A percentile compares a stretch with the other conserved stretches of the same genome.
Evolutionary conservation across 2,329 filamentous ascomycete species (phyloP).

Genomic region (Pyricularia sp.): DNA sequence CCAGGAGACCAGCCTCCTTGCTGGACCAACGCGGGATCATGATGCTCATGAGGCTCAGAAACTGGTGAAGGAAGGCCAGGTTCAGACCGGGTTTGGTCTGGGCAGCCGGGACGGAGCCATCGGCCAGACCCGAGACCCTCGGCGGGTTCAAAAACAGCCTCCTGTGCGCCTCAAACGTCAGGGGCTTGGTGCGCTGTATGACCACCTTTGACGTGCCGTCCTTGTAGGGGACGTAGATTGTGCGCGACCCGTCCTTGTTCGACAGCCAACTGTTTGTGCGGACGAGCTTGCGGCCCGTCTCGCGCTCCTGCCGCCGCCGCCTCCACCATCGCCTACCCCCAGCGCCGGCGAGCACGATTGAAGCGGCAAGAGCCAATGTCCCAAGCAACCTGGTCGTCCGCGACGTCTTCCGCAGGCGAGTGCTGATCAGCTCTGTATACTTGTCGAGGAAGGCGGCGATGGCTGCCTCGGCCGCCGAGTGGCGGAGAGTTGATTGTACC

Average conservation of each 20-base stretch:
- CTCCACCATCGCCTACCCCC: conserved; percentile 70
- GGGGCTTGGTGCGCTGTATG: conserved; percentile 77
- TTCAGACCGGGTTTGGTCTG: conserved; percentile 92
- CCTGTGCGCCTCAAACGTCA: conserved; percentile 93
- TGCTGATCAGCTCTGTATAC: conserved; percentile 39
- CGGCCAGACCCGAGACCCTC: conserved; percentile 61
- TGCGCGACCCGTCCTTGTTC: conserved; percentile 88
- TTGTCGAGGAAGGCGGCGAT: conserved; percentile 50
- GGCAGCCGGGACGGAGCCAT: conserved; percentile 67
- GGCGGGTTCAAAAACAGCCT: conserved; percentile 87
- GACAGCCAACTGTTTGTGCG: conserved; percentile 84
- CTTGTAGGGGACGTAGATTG: conserved; percentile 90
- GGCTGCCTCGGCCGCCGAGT: conserved; percentile 51
- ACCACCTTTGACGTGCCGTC: conserved; percentile 79
- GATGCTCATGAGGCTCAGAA: conserved; percentile 88
- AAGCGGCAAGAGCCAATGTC: conserved; percentile 60
- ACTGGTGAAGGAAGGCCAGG: conserved; percentile 91
- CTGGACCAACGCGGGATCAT: conserved; percentile 94
- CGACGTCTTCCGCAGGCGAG: conserved; percentile 49
- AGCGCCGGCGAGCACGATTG: conserved; percentile 68
- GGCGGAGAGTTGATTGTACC: conserved; percentile 70
- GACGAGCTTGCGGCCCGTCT: conserved; percentile 69
- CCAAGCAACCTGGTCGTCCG: conserved; percentile 61
- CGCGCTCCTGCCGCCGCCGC: conserved; percentile 59
- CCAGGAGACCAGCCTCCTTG: conserved; percentile 82